Conservation (phyloP, 768 basidiomycete species). For the Tulasnella calospora region DNA sequence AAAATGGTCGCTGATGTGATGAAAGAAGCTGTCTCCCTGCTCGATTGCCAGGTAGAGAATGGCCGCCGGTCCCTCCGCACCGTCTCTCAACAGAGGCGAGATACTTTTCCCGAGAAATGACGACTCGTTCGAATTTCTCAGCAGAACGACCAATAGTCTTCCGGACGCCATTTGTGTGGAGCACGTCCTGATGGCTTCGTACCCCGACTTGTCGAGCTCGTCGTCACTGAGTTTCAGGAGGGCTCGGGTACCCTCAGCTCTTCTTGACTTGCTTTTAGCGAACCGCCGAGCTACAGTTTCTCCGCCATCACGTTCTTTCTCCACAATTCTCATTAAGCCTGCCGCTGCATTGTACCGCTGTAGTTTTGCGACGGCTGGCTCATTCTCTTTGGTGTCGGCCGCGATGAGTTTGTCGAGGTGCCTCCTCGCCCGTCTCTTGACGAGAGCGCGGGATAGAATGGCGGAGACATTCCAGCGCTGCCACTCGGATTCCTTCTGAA, state of each 20-base stretch:
- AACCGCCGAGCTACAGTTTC: not conserved
- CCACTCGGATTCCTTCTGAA: too few species aligned
- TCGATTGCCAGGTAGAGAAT: not conserved
- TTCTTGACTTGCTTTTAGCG: not conserved
- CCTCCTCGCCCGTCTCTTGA: not conserved
- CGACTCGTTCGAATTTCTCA: not conserved
- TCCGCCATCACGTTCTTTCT: not conserved
- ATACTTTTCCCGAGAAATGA: not conserved
- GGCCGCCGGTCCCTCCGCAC: not conserved
- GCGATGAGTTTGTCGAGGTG: not conserved
- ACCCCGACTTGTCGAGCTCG: not conserved
- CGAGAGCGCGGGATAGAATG: too few species aligned
- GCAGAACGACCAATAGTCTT: not conserved
- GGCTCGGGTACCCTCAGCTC: not conserved
- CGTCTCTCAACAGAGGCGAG: not conserved
- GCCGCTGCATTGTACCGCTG: not conserved
- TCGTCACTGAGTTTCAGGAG: not conserved
- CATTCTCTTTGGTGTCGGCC: not conserved
- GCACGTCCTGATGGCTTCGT: not conserved
- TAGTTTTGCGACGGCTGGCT: not conserved
- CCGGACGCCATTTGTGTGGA: not conserved
- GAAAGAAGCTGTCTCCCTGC: not conserved
- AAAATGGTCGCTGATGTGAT: not conserved
- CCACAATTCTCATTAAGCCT: not conserved
- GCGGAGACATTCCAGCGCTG: too few species aligned